Evolutionary conservation across 2,329 filamentous ascomycete genomes (phyloP).

Genomic region (Lecanicillium sp.): DNA sequence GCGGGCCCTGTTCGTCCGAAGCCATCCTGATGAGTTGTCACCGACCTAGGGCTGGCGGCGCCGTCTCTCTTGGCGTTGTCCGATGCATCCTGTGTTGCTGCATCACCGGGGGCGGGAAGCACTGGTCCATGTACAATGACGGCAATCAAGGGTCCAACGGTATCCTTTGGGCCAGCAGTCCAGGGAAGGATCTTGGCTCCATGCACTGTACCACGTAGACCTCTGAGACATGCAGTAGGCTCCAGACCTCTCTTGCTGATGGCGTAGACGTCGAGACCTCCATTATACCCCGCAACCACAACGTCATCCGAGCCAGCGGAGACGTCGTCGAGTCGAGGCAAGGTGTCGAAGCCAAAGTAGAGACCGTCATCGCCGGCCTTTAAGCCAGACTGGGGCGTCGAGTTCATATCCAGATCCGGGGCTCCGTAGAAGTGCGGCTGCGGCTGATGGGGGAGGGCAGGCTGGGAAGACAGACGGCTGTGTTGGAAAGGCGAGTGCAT

Average conservation of each 20-base stretch:
- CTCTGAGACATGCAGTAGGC: conserved; percentile 63
- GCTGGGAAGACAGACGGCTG: conserved; percentile 43
- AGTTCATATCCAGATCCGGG: conserved; percentile 68
- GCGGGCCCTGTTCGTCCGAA: conserved; percentile 28
- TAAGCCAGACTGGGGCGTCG: conserved; percentile 48
- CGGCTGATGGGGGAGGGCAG: conserved; percentile 67
- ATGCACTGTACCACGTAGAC: conserved; percentile 71
- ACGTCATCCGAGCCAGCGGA: conserved; percentile 52
- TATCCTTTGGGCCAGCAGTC: conserved; percentile 47
- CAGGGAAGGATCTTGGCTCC: conserved; percentile 78
- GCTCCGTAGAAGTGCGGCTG: conserved; percentile 73
- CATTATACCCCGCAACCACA: conserved; percentile 72
- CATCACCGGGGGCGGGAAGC: conserved; percentile 32
- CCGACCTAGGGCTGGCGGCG: conserved; percentile 35
- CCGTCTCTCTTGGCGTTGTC: conserved; percentile 37
- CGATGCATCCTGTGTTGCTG: conserved; percentile 29
- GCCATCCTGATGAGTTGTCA: conserved; percentile 32
- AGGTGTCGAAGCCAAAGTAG: conserved; percentile 74
- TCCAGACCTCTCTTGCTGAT: conserved; percentile 68
- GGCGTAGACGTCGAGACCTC: conserved; percentile 68
- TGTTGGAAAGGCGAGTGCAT: conserved; percentile 46
- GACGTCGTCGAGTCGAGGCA: conserved; percentile 42
- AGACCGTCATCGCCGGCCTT: conserved; percentile 64
- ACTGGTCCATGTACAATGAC: conserved; percentile 75
- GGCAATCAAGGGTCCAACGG: conserved; percentile 66